Base-by-base conservation (phyloP, 495 filamentous ascomycete genomes). In the Penicillium roqueforti region DNA sequence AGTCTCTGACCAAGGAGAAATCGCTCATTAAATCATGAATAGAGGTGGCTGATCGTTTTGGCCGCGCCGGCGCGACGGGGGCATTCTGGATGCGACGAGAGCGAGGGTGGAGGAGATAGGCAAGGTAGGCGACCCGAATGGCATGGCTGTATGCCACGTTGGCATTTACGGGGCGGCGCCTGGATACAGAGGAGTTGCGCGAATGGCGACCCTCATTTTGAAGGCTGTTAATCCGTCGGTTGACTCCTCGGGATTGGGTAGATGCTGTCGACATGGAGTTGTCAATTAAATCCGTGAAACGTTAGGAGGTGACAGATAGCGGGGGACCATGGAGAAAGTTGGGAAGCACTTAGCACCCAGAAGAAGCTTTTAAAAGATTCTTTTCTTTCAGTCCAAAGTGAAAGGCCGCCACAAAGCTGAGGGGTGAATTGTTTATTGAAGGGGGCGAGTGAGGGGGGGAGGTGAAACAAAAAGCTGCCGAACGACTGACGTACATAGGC, bases 81-180 rank as follows among this genome's bases (percentile, higher is more conserved):
- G 89, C 82, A 81, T 88, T 92, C 73, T 95, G 88, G 59, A 88
- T 85, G 62, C 91, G 82, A 68, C 91, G 91, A 58, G 87, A 80
- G 59, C 91, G 87, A 56, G 95, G 93, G 62, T 95, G 88, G 46
- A 99, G 84, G 25, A 97, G 85, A 70, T 99, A 92, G 73, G 89
- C 76, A 28, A 99, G 87, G 70, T 91, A 97, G 59, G 95, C 91
- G 60, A 89, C 85, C 47, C 95, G 87, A 47, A 99, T 84, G 57
- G 91, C 90, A 67, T 86, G 95, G 36, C 83, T 86, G 74, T 91
- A 95, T 68, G 89, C 91, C 72, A 96, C 89, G 57, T 89, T 77
- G 55, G 77, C 70, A 57, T 70, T 79, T 45, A 86, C 68, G 25
- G 72, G 68, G 25, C 75, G 76, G 52, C 77, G 76, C 18, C 72